Evolutionary conservation across 352 stramenopile species (phyloP).

Genomic region (Pythium apleroticum): DNA sequence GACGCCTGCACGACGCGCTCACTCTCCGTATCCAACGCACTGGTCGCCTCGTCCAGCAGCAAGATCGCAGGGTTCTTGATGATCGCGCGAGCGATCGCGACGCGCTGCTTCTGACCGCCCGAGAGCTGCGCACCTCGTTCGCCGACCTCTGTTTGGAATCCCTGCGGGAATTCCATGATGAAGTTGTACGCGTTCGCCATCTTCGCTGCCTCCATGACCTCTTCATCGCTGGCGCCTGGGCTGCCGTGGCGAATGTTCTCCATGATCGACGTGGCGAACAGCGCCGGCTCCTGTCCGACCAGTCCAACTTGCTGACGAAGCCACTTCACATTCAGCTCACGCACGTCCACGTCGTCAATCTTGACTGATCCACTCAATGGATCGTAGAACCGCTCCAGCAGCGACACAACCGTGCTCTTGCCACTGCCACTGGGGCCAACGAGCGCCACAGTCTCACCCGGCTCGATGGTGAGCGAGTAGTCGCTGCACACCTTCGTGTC

Average conservation of each 20-base stretch:
- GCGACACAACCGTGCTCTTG: slow-evolving; percentile 49
- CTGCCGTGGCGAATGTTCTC: slow-evolving; percentile 82
- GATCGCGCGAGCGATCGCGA: slow-evolving; percentile 92
- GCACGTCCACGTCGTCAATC: slow-evolving; percentile 48
- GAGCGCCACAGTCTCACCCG: slow-evolving; percentile 45
- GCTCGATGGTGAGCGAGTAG: slow-evolving; percentile 38
- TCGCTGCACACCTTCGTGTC: slow-evolving; percentile 32
- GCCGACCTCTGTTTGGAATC: slow-evolving; percentile 88
- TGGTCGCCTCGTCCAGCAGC: slow-evolving; percentile 91
- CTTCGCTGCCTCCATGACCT: slow-evolving; percentile 66
- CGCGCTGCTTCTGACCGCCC: slow-evolving; percentile 78
- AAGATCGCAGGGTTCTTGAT: slow-evolving; percentile 88
- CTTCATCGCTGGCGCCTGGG: slow-evolving; percentile 55
- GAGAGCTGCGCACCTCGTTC: slow-evolving; percentile 86
- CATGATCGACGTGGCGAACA: slow-evolving; percentile 82
- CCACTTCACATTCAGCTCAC: slow-evolving; percentile 52
- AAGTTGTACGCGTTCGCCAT: slow-evolving; percentile 92
- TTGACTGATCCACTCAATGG: slow-evolving; percentile 30
- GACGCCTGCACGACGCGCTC: slow-evolving; percentile 83
- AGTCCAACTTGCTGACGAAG: slow-evolving; percentile 72
- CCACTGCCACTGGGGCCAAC: slow-evolving; percentile 46
- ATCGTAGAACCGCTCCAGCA: slow-evolving; percentile 54
- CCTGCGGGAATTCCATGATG: slow-evolving; percentile 87
- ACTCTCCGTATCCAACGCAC: slow-evolving; percentile 76
- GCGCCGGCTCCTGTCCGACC: slow-evolving; percentile 87